Base-by-base conservation (phyloP, 768 basidiomycete genomes). In the Lactifluus piperatus region DNA sequence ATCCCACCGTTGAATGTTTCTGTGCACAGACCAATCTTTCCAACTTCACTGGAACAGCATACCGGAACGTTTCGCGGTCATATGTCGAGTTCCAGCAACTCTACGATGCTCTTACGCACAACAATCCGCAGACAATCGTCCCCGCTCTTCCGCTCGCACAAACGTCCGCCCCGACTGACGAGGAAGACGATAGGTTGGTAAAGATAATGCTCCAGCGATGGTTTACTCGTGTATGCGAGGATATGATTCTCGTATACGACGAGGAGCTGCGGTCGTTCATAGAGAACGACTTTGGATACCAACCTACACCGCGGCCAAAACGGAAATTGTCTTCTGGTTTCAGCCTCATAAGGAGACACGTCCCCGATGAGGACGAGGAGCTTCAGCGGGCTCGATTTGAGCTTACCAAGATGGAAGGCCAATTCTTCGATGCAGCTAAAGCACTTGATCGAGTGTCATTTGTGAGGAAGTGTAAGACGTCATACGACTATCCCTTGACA, bases 221-320 rank as follows among this genome's bases (percentile, higher is more conserved):
- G 95, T 80, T 97, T 54, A 85, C 90, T 11, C 78, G 97, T 56
- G 83, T 98, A 32, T 95, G 89, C 73, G 93, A 94, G 69, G 93
- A 98, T 70, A 84, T 85, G 2, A 91, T 97, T 54, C 73, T 97
- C 30, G 74, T 91, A 41, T 75, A 84, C 56, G 95, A 98, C 66
- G 97, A 98, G 67, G 97, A 99, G 69, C 72, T 97, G 58, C 84
- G 95, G 30, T 88, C 88, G 16, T 99, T 99, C 70, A 82, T 99
- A 60, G 97, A 99, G 73, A 94, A 86, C 65, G 95, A 98, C 72
- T 99, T 98, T 75, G 97, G 97, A 27, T 94, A 92, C 68, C 91
- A 91, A 66, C 91, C 88, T 5, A 92, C 82, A 16, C 87, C 87
- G 10, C 80, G 83, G 43, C 84, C 83, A 51, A 80, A 83, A 60